Percentiles rank a stretch among this genome's conserved stretches.
These are phyloP conservation scores for Coemansia sp. DNA, from an alignment of 192 early-diverging fungal species.

Conservation along the genomic window DNA sequence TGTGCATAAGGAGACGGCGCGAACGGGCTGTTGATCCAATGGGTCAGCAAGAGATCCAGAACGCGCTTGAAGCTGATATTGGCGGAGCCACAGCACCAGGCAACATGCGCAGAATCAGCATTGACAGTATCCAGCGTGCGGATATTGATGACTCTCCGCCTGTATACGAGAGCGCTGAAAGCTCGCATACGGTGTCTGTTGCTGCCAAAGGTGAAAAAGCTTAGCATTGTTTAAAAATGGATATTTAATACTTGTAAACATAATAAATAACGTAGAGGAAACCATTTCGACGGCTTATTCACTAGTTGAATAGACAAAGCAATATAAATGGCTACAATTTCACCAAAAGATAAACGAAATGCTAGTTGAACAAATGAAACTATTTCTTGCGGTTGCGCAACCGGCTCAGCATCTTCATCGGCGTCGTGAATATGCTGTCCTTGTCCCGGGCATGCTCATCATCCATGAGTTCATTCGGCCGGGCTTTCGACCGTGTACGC, in stretches of 20 bases:
- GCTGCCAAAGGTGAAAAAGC: too few species aligned
- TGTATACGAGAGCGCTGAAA: not conserved
- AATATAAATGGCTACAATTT: not conserved
- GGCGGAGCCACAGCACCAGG: not conserved
- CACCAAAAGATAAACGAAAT: not conserved
- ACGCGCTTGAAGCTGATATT: not conserved
- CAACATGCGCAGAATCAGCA: not conserved
- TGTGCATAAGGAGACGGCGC: not conserved
- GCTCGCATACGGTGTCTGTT: not conserved
- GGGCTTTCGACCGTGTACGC: constrained; percentile 18
- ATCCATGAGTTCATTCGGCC: not conserved
- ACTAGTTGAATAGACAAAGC: too few species aligned
- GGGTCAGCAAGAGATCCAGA: not conserved
- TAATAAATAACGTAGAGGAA: too few species aligned
- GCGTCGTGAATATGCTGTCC: constrained; percentile 43
- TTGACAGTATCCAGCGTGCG: not conserved
- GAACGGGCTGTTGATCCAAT: not conserved
- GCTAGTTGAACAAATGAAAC: not conserved
- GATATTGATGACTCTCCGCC: not conserved
- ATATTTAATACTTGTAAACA: too few species aligned
- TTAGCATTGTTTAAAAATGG: too few species aligned
- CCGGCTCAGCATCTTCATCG: constrained; percentile 51
- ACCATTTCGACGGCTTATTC: too few species aligned
- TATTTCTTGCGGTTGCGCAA: constrained; percentile 51
- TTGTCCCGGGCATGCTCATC: not conserved